These are phyloP conservation scores for Scenedesmus sp. DNA, from an alignment of 163 green algal species.

Conservation along the genomic window DNA sequence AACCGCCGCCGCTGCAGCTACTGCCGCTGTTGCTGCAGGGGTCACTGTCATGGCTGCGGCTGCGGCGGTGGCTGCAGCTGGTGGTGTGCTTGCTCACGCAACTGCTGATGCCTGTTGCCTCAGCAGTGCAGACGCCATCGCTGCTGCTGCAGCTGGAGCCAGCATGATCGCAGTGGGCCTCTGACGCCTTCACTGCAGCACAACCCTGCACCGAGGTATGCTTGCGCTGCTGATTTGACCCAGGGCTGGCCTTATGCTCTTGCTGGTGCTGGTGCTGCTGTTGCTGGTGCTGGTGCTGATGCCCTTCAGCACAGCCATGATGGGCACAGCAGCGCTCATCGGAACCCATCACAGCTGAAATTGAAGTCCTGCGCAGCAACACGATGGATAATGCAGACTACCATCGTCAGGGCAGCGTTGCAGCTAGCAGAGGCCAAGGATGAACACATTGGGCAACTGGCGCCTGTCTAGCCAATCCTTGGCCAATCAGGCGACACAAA, in stretches of 20 bases:
- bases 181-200: background rate
- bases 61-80: background rate
- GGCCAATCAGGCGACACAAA: no score
- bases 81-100: background rate
- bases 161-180: background rate
- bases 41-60: background rate
- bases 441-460: no score
- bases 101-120: conserved; percentile 8
- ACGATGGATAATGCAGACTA: background rate
- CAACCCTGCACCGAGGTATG: background rate
- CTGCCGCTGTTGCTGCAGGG: background rate
- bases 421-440: background rate
- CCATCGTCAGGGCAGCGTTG: background rate
- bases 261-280: background rate
- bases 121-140: background rate
- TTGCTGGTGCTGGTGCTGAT: background rate
- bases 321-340: background rate
- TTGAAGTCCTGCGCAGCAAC: background rate
- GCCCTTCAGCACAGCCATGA: background rate
- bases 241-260: background rate
- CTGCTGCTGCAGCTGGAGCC: background rate
- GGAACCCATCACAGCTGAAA: background rate
- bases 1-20: background rate
- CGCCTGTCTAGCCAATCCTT: no score
- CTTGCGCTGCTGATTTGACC: background rate